Conservation (phyloP, 2,329 filamentous ascomycete genomes). For the Fusarium multiceps region DNA sequence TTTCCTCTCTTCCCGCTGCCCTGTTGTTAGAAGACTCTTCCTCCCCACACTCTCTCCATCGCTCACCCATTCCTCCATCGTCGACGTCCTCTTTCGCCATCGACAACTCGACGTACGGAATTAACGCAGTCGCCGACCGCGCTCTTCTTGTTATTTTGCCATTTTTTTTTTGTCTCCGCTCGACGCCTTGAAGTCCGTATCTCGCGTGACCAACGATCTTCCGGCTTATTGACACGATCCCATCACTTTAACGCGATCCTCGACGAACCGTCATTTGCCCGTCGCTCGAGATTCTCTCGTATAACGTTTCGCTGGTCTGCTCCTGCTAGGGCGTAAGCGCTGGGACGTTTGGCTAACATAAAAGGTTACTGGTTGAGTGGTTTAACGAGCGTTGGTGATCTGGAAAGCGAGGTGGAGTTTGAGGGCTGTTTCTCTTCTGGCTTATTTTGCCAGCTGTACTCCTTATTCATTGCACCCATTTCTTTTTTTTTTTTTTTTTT, state of each 20-base stretch:
- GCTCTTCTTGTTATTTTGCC: not conserved
- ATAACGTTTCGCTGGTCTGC: conserved; percentile 37
- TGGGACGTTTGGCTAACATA: conserved; percentile 46
- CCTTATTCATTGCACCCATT: conserved; percentile 53
- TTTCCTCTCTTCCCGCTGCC: conserved; percentile 17
- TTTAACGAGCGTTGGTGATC: conserved; percentile 49
- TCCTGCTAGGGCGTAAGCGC: conserved; percentile 39
- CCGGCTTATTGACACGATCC: conserved; percentile 15
- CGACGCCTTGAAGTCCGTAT: not conserved
- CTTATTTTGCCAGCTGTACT: conserved; percentile 54
- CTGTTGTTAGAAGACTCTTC: conserved; percentile 36
- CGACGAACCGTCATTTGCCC: conserved; percentile 1
- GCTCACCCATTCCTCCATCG: conserved; percentile 27
- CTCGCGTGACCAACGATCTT: conserved; percentile 6
- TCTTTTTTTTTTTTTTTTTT: conserved; percentile 46
- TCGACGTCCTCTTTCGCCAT: conserved; percentile 29
- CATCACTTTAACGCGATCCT: conserved; percentile 20
- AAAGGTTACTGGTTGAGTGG: conserved; percentile 48
- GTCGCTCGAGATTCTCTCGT: conserved; percentile 17
- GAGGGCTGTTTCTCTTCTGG: conserved; percentile 52
- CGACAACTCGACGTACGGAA: conserved; percentile 29
- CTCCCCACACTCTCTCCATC: conserved; percentile 36
- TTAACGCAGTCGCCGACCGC: conserved; percentile 17
- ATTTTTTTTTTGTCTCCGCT: not conserved
- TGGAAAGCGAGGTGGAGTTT: conserved; percentile 53